Base-by-base conservation (phyloP, 495 filamentous ascomycete genomes). In the Xylaria scruposa region DNA sequence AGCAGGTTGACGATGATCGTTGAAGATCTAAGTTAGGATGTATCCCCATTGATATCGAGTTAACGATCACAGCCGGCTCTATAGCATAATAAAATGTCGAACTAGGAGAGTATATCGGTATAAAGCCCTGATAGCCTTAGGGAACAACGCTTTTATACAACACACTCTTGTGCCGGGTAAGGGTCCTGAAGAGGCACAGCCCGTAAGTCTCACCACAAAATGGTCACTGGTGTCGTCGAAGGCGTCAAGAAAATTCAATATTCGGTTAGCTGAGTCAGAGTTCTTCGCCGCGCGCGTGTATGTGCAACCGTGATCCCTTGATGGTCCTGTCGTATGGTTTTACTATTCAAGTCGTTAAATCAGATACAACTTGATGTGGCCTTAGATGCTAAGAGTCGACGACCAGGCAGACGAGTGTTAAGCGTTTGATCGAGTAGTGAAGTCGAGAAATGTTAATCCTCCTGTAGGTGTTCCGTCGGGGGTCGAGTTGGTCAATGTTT, bases 21-120 rank as follows among this genome's bases (percentile, higher is more conserved):
- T 80, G 79, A 83, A 80, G 78, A 72, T 87, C 82, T 78, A 81
- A 74, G 68, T 73, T 80, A 76, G 78, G 76, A 77, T 78, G 72
- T 83, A 86, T 80, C 77, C 83, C 84, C 84, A 86, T 86, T 84
- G 83, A 82, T 80, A 83, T 74, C 68, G 77, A 74, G 56, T 75
- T 72, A 44, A 49, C 70, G 46, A 44, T 38, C 19, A 19, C 26
- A 61, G 56, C 72, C 46, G 68, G 69, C 75, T 76, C 70, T 75
- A 75, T 72, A 65, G 56, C 72, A 76, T 76, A 73, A 72, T 70
- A 78, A 74, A 67, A 38, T 54, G 24, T 66, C 49, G 29, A 54
- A 4, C 40, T 67, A 15, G 17, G 24, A 33, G 47, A 67, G 42
- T 59, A 24, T 61, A 40, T 6, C 61, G 19, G 63, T 51, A 60